phyloP scores from a whole-genome alignment of 2,329 filamentous ascomycete species.

The Sclerotinia sclerotiorum region DNA sequence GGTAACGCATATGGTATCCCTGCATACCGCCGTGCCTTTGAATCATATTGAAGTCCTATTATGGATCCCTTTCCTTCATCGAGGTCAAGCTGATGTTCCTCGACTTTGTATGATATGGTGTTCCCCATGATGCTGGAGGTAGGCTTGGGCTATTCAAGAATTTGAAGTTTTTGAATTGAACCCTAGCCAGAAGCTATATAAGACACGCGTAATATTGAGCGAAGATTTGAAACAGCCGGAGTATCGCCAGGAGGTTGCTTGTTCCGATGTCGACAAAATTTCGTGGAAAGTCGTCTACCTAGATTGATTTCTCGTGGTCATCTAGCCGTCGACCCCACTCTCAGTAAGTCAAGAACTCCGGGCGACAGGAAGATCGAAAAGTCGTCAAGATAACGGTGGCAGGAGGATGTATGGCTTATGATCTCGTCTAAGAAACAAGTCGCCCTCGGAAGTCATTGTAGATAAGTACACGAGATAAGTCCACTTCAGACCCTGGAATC shows the following conservation, averaged over 20 bases:
- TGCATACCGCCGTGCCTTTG: conserved; percentile 42
- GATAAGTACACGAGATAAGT: neutral
- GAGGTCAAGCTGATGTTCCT: conserved; percentile 34
- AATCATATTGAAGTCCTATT: conserved; percentile 42
- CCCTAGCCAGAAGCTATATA: neutral
- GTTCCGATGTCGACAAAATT: neutral
- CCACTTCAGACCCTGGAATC: neutral
- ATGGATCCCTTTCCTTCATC: conserved; percentile 37
- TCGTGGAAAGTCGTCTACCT: neutral
- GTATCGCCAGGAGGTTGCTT: neutral
- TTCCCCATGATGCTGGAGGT: conserved; percentile 11
- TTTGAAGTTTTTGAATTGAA: neutral
- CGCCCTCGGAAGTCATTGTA: neutral
- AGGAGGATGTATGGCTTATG: neutral
- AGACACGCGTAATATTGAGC: no score
- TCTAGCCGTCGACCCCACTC: neutral
- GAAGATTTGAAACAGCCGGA: neutral
- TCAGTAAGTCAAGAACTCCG: neutral
- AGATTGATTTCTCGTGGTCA: neutral
- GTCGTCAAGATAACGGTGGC: neutral
- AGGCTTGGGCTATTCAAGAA: neutral
- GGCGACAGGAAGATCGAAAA: neutral
- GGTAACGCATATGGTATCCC: conserved; percentile 38
- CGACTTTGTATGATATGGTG: conserved; percentile 34
- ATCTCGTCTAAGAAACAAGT: neutral